Conservation (phyloP, 352 stramenopile species). For the Lagenidium giganteum region DNA sequence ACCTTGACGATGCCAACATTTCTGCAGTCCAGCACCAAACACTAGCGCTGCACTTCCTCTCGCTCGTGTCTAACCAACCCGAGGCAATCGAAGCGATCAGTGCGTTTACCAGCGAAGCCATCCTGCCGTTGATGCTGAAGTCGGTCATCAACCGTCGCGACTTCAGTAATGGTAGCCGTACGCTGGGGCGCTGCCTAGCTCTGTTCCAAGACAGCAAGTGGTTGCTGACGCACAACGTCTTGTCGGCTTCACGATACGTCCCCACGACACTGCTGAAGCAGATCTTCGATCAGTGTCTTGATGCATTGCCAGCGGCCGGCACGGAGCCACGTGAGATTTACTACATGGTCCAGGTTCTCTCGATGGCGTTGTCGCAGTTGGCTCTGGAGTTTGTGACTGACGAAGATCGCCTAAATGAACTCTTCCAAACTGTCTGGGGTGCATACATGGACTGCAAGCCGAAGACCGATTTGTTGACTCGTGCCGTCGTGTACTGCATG, state of each 20-base stretch:
- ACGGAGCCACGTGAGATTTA: conserved; percentile 38
- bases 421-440: conserved; percentile 45
- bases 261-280: conserved; percentile 20
- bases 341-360: conserved; percentile 55
- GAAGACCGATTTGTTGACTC: conserved; percentile 54
- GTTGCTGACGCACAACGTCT: conserved; percentile 32
- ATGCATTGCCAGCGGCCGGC: conserved; percentile 37
- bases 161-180: conserved; percentile 10
- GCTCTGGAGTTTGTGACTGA: conserved; percentile 16
- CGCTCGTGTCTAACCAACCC: conserved; percentile 11
- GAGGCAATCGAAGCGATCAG: conserved; percentile 10
- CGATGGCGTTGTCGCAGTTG: conserved; percentile 34
- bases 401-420: conserved; percentile 16
- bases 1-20: background rate
- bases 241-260: conserved; percentile 37
- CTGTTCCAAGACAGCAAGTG: conserved; percentile 36
- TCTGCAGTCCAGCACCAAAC: conserved; percentile 9
- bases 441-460: conserved; percentile 56
- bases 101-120: conserved; percentile 4
- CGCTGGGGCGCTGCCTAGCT: too few species aligned
- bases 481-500: conserved; percentile 48
- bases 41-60: conserved; percentile 14
- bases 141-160: conserved; percentile 8
- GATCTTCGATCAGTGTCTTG: conserved; percentile 32
- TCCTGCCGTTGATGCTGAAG: conserved; percentile 9